A percentile compares a stretch with the other conserved stretches of the same genome.
Conservation (phyloP, 441 rosid species). For the Gossypium davidsonii region DNA sequence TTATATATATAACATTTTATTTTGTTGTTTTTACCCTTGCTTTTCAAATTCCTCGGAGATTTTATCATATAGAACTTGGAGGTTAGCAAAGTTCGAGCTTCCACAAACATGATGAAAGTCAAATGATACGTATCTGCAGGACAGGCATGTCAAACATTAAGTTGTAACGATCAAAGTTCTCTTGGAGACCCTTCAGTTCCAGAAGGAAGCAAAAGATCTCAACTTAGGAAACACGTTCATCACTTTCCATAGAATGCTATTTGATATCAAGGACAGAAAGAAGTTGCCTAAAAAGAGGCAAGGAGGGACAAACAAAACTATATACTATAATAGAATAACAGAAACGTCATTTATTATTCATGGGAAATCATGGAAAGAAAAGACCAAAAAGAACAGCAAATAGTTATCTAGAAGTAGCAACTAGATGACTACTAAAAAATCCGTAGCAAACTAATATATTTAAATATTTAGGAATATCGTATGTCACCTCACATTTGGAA, state of each 20-base stretch:
- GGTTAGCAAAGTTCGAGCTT: constrained; percentile 71
- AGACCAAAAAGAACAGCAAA: not conserved
- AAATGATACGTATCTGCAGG: constrained; percentile 70
- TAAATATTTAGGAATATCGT: constrained; percentile 16
- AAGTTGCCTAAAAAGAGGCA: not conserved
- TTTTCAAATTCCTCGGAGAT: constrained; percentile 64
- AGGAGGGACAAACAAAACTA: not conserved
- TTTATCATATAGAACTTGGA: constrained; percentile 64
- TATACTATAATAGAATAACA: not conserved
- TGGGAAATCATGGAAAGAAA: not conserved
- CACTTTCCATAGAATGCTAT: not conserved
- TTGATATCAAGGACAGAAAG: not conserved
- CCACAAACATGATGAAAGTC: constrained; percentile 87
- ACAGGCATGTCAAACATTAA: constrained; percentile 14
- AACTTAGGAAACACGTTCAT: not conserved
- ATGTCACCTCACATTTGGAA: constrained; percentile 84
- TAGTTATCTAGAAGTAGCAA: not conserved
- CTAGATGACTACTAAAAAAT: not conserved
- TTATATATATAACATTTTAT: constrained; percentile 7
- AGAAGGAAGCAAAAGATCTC: not conserved
- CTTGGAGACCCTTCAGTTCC: not conserved
- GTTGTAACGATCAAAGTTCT: not conserved
- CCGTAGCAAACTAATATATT: constrained; percentile 9
- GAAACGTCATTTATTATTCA: not conserved
- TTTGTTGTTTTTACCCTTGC: constrained; percentile 63